Conservation (phyloP, 108 stramenopile species). For the Cylindrotheca fusiformis region DNA sequence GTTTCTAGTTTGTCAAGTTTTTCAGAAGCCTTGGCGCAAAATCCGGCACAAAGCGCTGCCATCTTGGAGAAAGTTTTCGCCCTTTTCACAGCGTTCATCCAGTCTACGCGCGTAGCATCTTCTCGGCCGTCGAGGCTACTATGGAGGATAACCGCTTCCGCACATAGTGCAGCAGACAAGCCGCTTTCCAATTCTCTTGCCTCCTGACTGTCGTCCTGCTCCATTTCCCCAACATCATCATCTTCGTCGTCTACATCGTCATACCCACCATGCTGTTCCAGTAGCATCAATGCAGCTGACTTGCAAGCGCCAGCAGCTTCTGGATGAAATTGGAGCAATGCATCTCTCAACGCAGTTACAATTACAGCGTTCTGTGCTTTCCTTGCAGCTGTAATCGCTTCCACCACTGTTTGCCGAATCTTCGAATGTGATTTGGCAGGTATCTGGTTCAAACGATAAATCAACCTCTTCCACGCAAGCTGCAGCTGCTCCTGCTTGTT, state of each 20-base stretch:
- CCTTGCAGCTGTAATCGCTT: slow-evolving; percentile 76
- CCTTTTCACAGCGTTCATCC: slow-evolving; percentile 70
- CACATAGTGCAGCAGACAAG: slow-evolving; percentile 54
- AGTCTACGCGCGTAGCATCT: slow-evolving; percentile 65
- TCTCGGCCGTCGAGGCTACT: slow-evolving; percentile 72
- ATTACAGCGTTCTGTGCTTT: slow-evolving; percentile 67
- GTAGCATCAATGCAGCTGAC: slow-evolving; percentile 51
- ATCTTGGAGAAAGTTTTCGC: slow-evolving; percentile 71
- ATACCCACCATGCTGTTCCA: slow-evolving; percentile 71
- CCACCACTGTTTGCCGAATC: slow-evolving; percentile 61
- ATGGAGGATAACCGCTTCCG: slow-evolving; percentile 65
- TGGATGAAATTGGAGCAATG: slow-evolving; percentile 62
- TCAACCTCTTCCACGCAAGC: slow-evolving; percentile 66
- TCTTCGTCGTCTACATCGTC: slow-evolving; percentile 51
- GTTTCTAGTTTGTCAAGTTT: slow-evolving; percentile 54
- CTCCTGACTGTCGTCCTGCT: slow-evolving; percentile 35
- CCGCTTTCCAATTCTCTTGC: slow-evolving; percentile 16
- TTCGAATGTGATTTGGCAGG: slow-evolving; percentile 43
- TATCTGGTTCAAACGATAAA: slow-evolving; percentile 51
- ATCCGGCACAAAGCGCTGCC: slow-evolving; percentile 51
- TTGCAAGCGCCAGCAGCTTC: slow-evolving; percentile 64
- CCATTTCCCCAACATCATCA: slow-evolving; percentile 56
- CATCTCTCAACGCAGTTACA: slow-evolving; percentile 61
- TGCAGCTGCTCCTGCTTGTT: slow-evolving; percentile 35
- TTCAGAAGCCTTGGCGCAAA: slow-evolving; percentile 39